Base-by-base conservation (phyloP, 73 alveolate species). In the Stentor coeruleus region DNA sequence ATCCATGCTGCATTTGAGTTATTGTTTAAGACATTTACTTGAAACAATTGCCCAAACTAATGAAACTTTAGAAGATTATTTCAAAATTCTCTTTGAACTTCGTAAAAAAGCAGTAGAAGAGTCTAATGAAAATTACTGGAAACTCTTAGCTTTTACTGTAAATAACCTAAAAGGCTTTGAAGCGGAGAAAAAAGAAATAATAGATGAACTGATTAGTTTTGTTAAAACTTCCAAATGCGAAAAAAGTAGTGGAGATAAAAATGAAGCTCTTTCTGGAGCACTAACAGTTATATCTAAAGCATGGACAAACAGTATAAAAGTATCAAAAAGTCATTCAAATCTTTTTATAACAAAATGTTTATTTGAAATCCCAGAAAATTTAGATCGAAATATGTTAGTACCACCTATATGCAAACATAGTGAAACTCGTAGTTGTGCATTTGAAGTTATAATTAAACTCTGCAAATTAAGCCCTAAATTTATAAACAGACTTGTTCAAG, bases 351-450 rank as follows among this genome's bases (percentile, higher is more conserved):
- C 84, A 31, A 77, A 84, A 26, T 84, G 96, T 75, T 87, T 91
- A 0, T 91, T 91, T 59, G 84, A 90, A 75, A 82, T 87, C 14
- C 93, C 96, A 35, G 74, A 83, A 49, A 88, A 6, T 3, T 83
- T 20, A 26, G 79, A 84, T 72, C 14, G 58, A 58, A 77, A 38
- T 81, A 26, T 49, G 6, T 49, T 20, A 49, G 6, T 6, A 11
- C 66, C 66, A 11, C 66, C 66, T 49, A 6, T 49, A 11, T 49
- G 66, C 66, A 49, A 49, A 20, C 66, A 49, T 20, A 6, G 28
- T 49, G 66, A 49, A 20, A 49, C 66, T 20, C 66, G 66, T 20
- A 11, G 58, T 60, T 60, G 59, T 11, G 80, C 80, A 14, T 60
- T 60, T 60, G 28, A 60, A 14, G 20, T 60, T 60, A 14, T 60